These are phyloP conservation scores for Cenococcum geophilum DNA, from an alignment of 495 filamentous ascomycete genomes.

Conservation along the genomic window DNA sequence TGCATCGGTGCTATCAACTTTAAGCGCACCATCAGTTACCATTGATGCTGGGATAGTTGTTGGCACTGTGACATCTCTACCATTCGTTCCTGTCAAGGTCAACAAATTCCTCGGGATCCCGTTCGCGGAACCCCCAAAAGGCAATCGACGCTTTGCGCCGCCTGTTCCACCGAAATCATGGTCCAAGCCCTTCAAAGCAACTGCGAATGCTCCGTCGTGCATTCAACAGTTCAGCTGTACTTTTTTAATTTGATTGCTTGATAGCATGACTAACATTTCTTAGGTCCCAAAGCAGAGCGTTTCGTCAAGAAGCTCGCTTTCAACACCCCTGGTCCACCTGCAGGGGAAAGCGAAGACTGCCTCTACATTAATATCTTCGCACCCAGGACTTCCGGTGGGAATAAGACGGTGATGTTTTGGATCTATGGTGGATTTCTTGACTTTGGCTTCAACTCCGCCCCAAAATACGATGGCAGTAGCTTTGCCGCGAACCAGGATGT, in stretches of 20 bases:
- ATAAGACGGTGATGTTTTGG: slow-evolving; percentile 26
- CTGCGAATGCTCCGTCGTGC: slow-evolving; percentile 32
- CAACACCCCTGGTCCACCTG: slow-evolving; percentile 28
- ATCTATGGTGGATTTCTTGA: slow-evolving; percentile 29
- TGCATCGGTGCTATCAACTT: no score
- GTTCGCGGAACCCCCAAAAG: slow-evolving; percentile 33
- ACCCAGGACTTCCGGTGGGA: neutral
- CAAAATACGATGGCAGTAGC: slow-evolving; percentile 1
- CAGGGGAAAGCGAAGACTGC: slow-evolving; percentile 40
- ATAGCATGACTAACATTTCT: slow-evolving; percentile 34
- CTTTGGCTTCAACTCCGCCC: slow-evolving; percentile 18
- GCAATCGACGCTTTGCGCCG: slow-evolving; percentile 34
- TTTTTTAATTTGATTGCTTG: slow-evolving; percentile 35
- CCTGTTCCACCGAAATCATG: slow-evolving; percentile 28
- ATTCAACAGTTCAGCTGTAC: slow-evolving; percentile 40
- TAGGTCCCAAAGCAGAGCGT: slow-evolving; percentile 22
- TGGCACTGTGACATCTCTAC: slow-evolving; percentile 33
- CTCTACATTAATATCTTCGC: slow-evolving; percentile 38
- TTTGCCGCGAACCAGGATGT: slow-evolving; percentile 13
- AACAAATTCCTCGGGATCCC: slow-evolving; percentile 38
- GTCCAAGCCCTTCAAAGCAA: slow-evolving; percentile 29
- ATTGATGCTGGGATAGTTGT: slow-evolving; percentile 29
- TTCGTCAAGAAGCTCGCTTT: slow-evolving; percentile 34
- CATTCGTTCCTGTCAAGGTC: slow-evolving; percentile 24
- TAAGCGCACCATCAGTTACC: no score